A percentile compares a stretch with the other conserved stretches of the same genome.
These are phyloP conservation scores for Aspergillus diversus DNA, from an alignment of 495 filamentous ascomycete genomes.

Conservation along the genomic window DNA sequence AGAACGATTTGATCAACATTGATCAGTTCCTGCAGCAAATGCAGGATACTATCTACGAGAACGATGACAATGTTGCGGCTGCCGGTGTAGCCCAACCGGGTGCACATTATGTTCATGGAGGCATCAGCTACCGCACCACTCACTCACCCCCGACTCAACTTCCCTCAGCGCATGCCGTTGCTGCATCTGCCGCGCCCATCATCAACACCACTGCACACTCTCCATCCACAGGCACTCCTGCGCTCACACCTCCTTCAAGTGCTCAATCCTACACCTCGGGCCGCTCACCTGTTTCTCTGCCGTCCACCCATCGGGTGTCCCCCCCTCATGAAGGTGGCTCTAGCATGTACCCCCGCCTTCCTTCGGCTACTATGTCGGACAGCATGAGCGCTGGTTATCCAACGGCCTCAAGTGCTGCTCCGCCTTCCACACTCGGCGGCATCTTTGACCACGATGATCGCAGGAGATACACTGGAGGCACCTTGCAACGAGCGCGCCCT, in stretches of 20 bases:
- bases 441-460: slow-evolving; percentile 80
- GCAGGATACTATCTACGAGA: slow-evolving; percentile 92
- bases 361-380: slow-evolving; percentile 66
- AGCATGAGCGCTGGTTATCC: slow-evolving; percentile 60
- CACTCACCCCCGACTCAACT: slow-evolving; percentile 69
- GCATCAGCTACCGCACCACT: slow-evolving; percentile 67
- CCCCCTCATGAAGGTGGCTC: slow-evolving; percentile 66
- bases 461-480: slow-evolving; percentile 84
- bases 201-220: slow-evolving; percentile 57
- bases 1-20: slow-evolving; percentile 88
- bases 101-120: slow-evolving; percentile 62
- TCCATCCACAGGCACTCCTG: slow-evolving; percentile 69
- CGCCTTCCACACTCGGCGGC: slow-evolving; percentile 76
- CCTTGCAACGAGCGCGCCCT: slow-evolving; percentile 73
- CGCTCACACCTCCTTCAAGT: slow-evolving; percentile 88
- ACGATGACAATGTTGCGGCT: slow-evolving; percentile 74
- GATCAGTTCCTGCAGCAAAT: slow-evolving; percentile 94
- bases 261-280: slow-evolving; percentile 81
- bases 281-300: slow-evolving; percentile 77
- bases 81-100: slow-evolving; percentile 73
- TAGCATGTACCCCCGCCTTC: slow-evolving; percentile 82
- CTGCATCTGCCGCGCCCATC: slow-evolving; percentile 61
- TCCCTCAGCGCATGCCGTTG: slow-evolving; percentile 57
- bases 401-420: slow-evolving; percentile 66
- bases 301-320: slow-evolving; percentile 60